Evolutionary conservation across 345 rosid genomes (phyloP).

Genomic region (Pistacia integerrima): DNA sequence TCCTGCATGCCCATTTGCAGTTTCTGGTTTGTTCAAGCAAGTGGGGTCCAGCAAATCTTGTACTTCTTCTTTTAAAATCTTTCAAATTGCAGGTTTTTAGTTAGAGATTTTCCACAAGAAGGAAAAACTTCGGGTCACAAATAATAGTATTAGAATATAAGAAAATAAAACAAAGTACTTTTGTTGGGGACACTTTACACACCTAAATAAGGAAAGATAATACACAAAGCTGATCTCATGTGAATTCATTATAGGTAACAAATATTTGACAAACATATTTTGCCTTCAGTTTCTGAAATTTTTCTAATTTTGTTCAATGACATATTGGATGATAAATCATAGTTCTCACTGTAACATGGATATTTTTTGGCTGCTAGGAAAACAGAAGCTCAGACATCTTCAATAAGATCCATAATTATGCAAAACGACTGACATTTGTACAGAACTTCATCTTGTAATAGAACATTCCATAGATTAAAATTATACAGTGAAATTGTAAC

Average conservation of each 20-base stretch:
- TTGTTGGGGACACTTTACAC: not conserved
- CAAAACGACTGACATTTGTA: not conserved
- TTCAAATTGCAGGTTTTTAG: conserved; percentile 24
- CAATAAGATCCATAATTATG: not conserved
- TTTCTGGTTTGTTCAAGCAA: conserved; percentile 59
- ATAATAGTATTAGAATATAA: not conserved
- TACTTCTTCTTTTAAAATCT: conserved; percentile 99
- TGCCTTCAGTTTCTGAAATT: not conserved
- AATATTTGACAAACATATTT: not conserved
- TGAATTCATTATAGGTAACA: not conserved
- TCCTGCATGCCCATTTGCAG: conserved; percentile 51
- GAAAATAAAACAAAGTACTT: not conserved
- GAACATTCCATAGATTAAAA: not conserved
- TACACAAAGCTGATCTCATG: not conserved
- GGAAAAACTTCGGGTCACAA: not conserved
- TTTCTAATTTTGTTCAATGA: not conserved
- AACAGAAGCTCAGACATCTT: not conserved
- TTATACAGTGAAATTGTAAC: not conserved
- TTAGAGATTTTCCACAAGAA: conserved; percentile 25
- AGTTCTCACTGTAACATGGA: not conserved
- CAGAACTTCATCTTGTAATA: not conserved
- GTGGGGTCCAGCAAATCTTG: conserved; percentile 84
- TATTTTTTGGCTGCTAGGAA: not conserved
- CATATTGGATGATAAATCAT: not conserved
- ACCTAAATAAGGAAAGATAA: not conserved